phyloP scores from a whole-genome alignment of 306 rosid genomes.

The Begonia masoniana region DNA sequence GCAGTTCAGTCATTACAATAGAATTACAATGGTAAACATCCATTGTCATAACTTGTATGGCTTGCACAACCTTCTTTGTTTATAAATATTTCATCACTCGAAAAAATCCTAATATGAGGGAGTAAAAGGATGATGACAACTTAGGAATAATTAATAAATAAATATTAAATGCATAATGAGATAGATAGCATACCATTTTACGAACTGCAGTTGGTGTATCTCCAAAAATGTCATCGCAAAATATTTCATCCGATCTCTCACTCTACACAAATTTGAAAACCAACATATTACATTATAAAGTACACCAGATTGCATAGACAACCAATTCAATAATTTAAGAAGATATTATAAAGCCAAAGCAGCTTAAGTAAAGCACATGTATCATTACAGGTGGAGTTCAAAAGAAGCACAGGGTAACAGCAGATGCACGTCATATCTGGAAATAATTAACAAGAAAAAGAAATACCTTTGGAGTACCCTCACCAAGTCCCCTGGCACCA shows the following conservation, averaged over 20 bases:
- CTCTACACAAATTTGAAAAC: conserved; percentile 38
- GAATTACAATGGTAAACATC: no score
- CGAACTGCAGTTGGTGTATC: conserved; percentile 92
- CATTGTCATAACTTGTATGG: no score
- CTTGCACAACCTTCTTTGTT: no score
- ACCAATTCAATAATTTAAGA: not conserved
- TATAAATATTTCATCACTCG: no score
- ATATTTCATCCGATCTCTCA: conserved; percentile 62
- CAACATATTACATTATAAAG: not conserved
- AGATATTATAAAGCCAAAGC: not conserved
- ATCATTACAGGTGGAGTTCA: not conserved
- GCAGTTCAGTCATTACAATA: no score
- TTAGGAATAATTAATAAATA: no score
- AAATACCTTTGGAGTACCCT: conserved; percentile 85
- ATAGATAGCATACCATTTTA: conserved; percentile 39
- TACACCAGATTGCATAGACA: not conserved
- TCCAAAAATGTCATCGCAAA: conserved; percentile 96
- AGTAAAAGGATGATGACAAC: no score
- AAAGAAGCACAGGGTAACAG: not conserved
- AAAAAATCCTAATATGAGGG: no score
- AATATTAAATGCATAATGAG: no score
- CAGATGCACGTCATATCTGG: no score
- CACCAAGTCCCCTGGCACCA: conserved; percentile 58
- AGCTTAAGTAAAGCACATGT: not conserved
- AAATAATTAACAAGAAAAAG: conserved; percentile 1